Percentiles rank a stretch among this genome's conserved stretches.
These are phyloP conservation scores for Xeromyces bisporus DNA, from an alignment of 495 filamentous ascomycete species.

Conservation along the genomic window DNA sequence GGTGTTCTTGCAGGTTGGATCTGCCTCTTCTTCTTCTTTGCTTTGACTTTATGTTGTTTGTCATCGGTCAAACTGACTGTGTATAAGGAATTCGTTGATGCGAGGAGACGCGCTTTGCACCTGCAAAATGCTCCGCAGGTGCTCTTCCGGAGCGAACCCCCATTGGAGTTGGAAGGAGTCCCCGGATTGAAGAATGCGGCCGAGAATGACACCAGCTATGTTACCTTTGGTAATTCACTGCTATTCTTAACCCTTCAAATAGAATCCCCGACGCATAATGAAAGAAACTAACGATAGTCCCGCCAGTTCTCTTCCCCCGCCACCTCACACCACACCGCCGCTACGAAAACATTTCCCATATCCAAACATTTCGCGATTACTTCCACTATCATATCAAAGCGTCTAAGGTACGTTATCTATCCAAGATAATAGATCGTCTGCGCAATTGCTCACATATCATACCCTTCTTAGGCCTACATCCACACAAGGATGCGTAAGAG, in stretches of 20 bases:
- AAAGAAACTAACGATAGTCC: no score
- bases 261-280: no score
- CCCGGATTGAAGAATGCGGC: slow-evolving; percentile 56
- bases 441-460: slow-evolving; percentile 4
- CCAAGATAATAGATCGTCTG: slow-evolving; percentile 2
- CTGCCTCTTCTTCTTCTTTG: background rate
- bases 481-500: slow-evolving; percentile 93
- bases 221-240: slow-evolving; percentile 73
- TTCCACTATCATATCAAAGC: slow-evolving; percentile 99
- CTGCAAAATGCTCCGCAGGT: slow-evolving; percentile 98
- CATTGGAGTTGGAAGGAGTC: slow-evolving; percentile 73
- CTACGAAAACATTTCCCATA: slow-evolving; percentile 91
- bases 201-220: slow-evolving; percentile 81
- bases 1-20: slow-evolving; percentile 62
- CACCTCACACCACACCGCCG: slow-evolving; percentile 80
- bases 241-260: no score
- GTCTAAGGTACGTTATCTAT: slow-evolving; percentile 46
- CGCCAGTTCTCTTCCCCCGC: slow-evolving; percentile 79
- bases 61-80: no score
- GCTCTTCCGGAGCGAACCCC: slow-evolving; percentile 88
- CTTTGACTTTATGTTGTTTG: slow-evolving; percentile 1
- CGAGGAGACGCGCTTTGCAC: slow-evolving; percentile 57
- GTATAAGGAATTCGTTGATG: slow-evolving; percentile 86
- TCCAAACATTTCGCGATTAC: slow-evolving; percentile 98
- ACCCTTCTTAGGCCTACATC: slow-evolving; percentile 62